Evolutionary conservation across 148 eudicot genomes (phyloP), one percentile per base, ranked within the genome.

Genomic region (Pouteria glomerata): DNA sequence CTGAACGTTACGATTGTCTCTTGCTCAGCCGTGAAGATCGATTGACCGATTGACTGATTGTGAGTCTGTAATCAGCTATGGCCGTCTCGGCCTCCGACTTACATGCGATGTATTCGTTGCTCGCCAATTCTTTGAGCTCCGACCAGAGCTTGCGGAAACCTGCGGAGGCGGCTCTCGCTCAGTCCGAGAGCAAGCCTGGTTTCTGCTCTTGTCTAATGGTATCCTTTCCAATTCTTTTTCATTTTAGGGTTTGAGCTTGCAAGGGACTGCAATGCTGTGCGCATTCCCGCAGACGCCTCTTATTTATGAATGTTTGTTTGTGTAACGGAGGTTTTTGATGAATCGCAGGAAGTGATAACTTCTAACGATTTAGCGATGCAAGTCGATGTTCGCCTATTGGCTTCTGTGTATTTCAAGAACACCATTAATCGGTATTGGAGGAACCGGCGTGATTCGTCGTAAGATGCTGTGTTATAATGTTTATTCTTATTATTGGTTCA

Each of bases 141-240:
- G 92, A 95, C 68, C 74, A 69, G 27, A 77, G 59, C 62, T 66
- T 92, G 30, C 86, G 96, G 15, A 86, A 89, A 72, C 92, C 92
- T 0, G 97, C 99, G 1, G 99, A 95, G 73, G 70, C 81, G 53
- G 85, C 97, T 2, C 96, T 95, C 19, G 87, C 94, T 7, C 89
- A 88, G 68, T 95, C 93, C 10, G 99, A 95, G 53, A 82, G 77
- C 71, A 85, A 91, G 0, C 90, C 97, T 33, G 99, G 99, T 21
- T 95, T 95, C 73, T 89, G 96, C 81, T 95, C 96, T 68, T 92
- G 97, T 35, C 84, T 95, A 0, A 76, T 89, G 97, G 97, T 89
- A 80, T 50, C 52, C 34, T 39, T 23, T 69, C 15, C 44, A 26
- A 41, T 71, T 27, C 14, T 57, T 24, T 0, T 70, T 72, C 18